Base-by-base conservation (phyloP, 2,329 filamentous ascomycete species). In the Cercospora sojina region DNA sequence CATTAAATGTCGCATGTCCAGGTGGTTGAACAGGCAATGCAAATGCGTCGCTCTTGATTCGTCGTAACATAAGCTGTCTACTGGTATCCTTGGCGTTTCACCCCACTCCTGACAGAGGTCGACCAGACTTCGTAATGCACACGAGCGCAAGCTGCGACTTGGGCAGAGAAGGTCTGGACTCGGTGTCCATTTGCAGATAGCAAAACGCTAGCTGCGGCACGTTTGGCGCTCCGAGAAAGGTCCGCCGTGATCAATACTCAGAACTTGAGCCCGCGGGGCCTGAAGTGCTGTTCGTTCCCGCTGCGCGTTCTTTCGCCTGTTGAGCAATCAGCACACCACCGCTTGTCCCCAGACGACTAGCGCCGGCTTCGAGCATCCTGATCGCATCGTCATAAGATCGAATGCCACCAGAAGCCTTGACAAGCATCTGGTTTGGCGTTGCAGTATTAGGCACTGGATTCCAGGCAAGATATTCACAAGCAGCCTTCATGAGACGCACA, bases 351-450 rank as follows among this genome's bases (percentile, higher is more conserved):
- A 88, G 79, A 43, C 86, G 79, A 47, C 79, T 81, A 1, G 86
- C 86, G 1, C 86, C 86, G 2, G 84, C 83, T 71, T 84, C 81
- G 27, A 87, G 72, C 85, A 88, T 87, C 69, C 77, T 78, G 55
- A 83, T 71, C 65, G 83, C 83, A 67, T 85, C 83, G 57, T 80
- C 80, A 20, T 83, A 73, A 18, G 80, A 82, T 69, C 84, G 78
- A 1, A 88, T 79, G 0, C 85, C 86, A 3, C 86, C 86, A 67
- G 83, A 86, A 7, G 86, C 86, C 76, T 88, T 88, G 55, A 88
- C 84, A 63, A 82, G 77, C 78, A 84, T 83, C 69, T 74, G 73
- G 10, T 69, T 55, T 38, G 65, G 43, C 5, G 60, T 16, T 16
- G 27, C 31, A 8, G 31, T 55, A 3, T 53, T 51, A 7, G 55